These are phyloP conservation scores for Lasiodiplodia gonubiensis DNA, from an alignment of 2,329 filamentous ascomycete species.

Conservation along the genomic window DNA sequence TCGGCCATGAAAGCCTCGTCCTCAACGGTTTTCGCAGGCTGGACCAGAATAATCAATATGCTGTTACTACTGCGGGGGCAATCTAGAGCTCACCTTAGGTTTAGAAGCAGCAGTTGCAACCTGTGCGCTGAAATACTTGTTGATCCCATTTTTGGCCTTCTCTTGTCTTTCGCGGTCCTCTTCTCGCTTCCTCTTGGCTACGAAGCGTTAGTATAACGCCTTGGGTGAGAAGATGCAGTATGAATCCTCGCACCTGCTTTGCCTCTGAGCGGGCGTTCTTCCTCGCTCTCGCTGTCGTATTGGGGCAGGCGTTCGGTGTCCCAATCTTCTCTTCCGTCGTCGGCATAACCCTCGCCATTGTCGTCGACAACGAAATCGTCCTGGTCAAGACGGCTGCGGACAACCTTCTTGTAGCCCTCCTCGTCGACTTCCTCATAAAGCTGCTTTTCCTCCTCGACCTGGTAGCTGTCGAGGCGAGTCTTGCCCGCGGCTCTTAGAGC, in stretches of 20 bases:
- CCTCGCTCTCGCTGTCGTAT: slow-evolving; percentile 75
- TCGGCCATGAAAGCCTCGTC: slow-evolving; percentile 87
- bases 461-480: slow-evolving; percentile 85
- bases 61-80: background rate
- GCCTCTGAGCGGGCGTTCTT: slow-evolving; percentile 63
- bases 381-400: slow-evolving; percentile 83
- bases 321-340: slow-evolving; percentile 82
- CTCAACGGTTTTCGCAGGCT: slow-evolving; percentile 78
- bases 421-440: slow-evolving; percentile 98
- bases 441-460: slow-evolving; percentile 81
- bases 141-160: slow-evolving; percentile 88
- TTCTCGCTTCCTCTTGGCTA: slow-evolving; percentile 85
- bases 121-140: slow-evolving; percentile 90
- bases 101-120: slow-evolving; percentile 69
- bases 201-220: background rate
- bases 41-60: background rate
- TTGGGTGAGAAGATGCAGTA: background rate
- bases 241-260: slow-evolving; percentile 59
- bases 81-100: slow-evolving; percentile 67
- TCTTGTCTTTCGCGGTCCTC: slow-evolving; percentile 85
- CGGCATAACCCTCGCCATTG: slow-evolving; percentile 94
- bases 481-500: slow-evolving; percentile 88
- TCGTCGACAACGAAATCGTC: slow-evolving; percentile 99
- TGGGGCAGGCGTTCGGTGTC: slow-evolving; percentile 68
- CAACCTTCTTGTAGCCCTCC: slow-evolving; percentile 91